phyloP scores from a whole-genome alignment of 2,329 filamentous ascomycete genomes.

The Cucurbitaria berberidis region DNA sequence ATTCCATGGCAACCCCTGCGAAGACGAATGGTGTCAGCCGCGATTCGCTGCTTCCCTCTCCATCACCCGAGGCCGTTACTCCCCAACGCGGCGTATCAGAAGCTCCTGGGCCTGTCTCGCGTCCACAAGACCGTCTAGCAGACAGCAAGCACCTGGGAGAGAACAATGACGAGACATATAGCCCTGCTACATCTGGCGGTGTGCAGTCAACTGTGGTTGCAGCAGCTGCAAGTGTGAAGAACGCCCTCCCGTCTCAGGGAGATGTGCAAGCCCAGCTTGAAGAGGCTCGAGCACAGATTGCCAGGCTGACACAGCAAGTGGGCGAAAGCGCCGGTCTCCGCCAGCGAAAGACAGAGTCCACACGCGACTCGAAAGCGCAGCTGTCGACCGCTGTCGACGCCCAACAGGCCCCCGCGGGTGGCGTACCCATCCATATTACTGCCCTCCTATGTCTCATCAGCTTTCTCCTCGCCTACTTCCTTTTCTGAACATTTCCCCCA shows the following conservation, averaged over 20 bases:
- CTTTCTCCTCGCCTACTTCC: slow-evolving; percentile 93
- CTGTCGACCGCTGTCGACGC: slow-evolving; percentile 59
- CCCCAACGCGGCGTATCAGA: slow-evolving; percentile 49
- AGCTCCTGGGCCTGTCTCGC: slow-evolving; percentile 48
- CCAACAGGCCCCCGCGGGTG: slow-evolving; percentile 65
- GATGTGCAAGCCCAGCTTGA: slow-evolving; percentile 76
- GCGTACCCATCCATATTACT: slow-evolving; percentile 85
- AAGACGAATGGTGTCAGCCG: slow-evolving; percentile 45
- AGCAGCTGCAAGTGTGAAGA: slow-evolving; percentile 59
- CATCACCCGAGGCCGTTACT: slow-evolving; percentile 58
- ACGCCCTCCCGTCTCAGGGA: slow-evolving; percentile 57
- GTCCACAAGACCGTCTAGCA: slow-evolving; percentile 46
- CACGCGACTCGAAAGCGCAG: slow-evolving; percentile 59
- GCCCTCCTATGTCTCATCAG: slow-evolving; percentile 84
- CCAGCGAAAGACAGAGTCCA: slow-evolving; percentile 73
- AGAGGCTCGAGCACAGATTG: slow-evolving; percentile 76
- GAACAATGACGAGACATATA: slow-evolving; percentile 48
- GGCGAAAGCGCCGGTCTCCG: slow-evolving; percentile 67
- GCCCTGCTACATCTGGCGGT: slow-evolving; percentile 46
- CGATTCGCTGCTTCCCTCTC: slow-evolving; percentile 57
- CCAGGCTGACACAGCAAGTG: slow-evolving; percentile 67
- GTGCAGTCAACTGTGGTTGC: slow-evolving; percentile 49
- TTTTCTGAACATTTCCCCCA: slow-evolving; percentile 71
- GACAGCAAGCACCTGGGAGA: slow-evolving; percentile 52
- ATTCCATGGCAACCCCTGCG: slow-evolving; percentile 44